A percentile compares a stretch with the other conserved stretches of the same genome.
Conservation (phyloP, 768 basidiomycete genomes). For the Gautieria morchelliformis region DNA sequence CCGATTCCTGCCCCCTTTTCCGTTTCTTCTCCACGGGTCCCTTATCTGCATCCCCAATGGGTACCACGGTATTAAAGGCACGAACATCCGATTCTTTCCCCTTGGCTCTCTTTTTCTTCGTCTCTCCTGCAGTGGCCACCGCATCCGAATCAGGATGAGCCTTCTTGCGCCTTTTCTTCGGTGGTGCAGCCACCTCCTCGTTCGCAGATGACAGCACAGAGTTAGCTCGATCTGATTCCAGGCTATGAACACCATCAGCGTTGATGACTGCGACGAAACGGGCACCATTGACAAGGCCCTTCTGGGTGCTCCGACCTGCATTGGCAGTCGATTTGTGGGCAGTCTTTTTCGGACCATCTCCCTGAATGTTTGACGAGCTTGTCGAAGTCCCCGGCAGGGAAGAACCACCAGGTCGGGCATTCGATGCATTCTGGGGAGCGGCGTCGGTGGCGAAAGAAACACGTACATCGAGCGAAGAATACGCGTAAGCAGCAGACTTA, state of each 20-base stretch:
- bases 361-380: neutral
- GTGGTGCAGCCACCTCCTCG: neutral
- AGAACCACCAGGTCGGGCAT: neutral
- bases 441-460: slow-evolving; percentile 26
- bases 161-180: slow-evolving; percentile 21
- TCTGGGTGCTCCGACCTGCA: no score
- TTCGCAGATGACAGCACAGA: neutral
- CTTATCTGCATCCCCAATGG: slow-evolving; percentile 1
- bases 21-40: neutral
- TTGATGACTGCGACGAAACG: no score
- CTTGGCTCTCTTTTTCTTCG: neutral
- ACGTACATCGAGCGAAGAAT: slow-evolving; percentile 12
- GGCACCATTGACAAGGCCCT: no score
- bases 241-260: neutral
- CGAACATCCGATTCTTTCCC: neutral
- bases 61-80: neutral
- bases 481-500: slow-evolving; percentile 32
- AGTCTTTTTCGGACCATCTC: neutral
- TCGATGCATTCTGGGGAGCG: neutral
- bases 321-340: no score
- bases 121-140: neutral
- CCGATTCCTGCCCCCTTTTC: slow-evolving; percentile 9
- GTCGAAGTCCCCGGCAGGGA: neutral
- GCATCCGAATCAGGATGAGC: slow-evolving; percentile 8
- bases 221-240: slow-evolving; percentile 1